Percentiles rank a stretch among this genome's conserved stretches.
Conservation (phyloP, 169 alveolate species). For the Eimeria brunetti region DNA sequence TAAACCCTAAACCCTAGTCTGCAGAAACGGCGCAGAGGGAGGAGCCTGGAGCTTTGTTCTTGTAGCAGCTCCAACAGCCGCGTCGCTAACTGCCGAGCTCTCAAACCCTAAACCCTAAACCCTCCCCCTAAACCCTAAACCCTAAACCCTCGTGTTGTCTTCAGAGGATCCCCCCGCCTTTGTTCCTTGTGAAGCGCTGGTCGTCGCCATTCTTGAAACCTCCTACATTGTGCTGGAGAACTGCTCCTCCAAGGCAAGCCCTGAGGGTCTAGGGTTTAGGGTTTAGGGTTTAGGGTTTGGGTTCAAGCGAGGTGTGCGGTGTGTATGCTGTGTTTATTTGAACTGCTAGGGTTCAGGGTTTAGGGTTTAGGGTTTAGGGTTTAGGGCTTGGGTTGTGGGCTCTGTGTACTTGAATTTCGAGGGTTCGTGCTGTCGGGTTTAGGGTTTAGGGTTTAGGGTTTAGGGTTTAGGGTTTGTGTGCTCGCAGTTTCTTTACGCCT, state of each 20-base stretch:
- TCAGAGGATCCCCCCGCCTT: constrained; percentile 41
- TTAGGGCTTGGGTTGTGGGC: background rate
- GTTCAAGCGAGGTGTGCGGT: background rate
- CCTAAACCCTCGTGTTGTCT: constrained; percentile 15
- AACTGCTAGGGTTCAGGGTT: background rate
- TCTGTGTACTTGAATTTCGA: background rate
- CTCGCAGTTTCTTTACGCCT: constrained; percentile 64
- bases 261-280: constrained; percentile 20
- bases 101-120: background rate
- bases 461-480: constrained; percentile 1
- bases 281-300: constrained; percentile 27
- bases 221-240: constrained; percentile 73
- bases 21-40: background rate
- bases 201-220: constrained; percentile 70
- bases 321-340: background rate
- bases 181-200: constrained; percentile 69
- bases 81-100: background rate
- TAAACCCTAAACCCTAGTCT: background rate
- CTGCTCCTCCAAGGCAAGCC: constrained; percentile 75
- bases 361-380: background rate
- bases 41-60: background rate
- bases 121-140: constrained; percentile 24
- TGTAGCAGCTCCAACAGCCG: constrained; percentile 32
- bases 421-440: constrained; percentile 9
- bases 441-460: constrained; percentile 31